Percentiles rank a stretch among this genome's conserved stretches.
Evolutionary conservation across 768 basidiomycete genomes (phyloP).

Genomic region (Rhizopogon vesiculosus): DNA sequence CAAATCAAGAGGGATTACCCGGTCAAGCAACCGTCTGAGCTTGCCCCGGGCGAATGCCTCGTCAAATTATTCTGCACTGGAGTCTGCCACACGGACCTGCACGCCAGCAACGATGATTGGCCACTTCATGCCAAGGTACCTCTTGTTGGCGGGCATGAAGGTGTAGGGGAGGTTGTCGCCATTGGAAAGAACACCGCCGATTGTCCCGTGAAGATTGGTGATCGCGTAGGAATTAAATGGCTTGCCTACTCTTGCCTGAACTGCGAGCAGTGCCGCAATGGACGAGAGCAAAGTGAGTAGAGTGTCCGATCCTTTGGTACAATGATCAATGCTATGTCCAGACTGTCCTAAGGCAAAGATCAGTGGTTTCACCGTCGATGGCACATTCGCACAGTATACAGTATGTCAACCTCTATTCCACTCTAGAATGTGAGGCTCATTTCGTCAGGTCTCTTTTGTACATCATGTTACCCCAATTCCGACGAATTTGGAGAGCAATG

Average conservation of each 20-base stretch:
- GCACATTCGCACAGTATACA: constrained; percentile 71
- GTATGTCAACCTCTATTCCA: constrained; percentile 28
- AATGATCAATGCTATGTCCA: constrained; percentile 15
- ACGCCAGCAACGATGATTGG: constrained; percentile 77
- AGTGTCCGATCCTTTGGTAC: not conserved
- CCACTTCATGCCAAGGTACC: constrained; percentile 61
- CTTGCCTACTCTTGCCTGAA: constrained; percentile 67
- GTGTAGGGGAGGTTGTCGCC: constrained; percentile 77
- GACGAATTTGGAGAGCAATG: constrained; percentile 54
- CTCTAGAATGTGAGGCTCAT: not conserved
- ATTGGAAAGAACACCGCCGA: constrained; percentile 60
- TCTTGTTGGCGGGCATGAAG: constrained; percentile 82
- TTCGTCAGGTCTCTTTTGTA: constrained; percentile 58
- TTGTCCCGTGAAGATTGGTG: constrained; percentile 67
- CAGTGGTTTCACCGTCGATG: constrained; percentile 73
- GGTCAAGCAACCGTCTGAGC: constrained; percentile 51
- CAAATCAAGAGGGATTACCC: constrained; percentile 40
- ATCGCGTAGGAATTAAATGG: constrained; percentile 84
- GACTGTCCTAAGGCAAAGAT: constrained; percentile 57
- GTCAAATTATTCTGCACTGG: constrained; percentile 74
- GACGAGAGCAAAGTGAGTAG: constrained; percentile 69
- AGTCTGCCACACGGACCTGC: constrained; percentile 86
- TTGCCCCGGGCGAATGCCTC: constrained; percentile 67
- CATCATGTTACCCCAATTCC: constrained; percentile 80
- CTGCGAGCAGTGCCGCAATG: constrained; percentile 74